phyloP scores from a whole-genome alignment of 2,329 filamentous ascomycete genomes.

The Grosmannia serpens region DNA sequence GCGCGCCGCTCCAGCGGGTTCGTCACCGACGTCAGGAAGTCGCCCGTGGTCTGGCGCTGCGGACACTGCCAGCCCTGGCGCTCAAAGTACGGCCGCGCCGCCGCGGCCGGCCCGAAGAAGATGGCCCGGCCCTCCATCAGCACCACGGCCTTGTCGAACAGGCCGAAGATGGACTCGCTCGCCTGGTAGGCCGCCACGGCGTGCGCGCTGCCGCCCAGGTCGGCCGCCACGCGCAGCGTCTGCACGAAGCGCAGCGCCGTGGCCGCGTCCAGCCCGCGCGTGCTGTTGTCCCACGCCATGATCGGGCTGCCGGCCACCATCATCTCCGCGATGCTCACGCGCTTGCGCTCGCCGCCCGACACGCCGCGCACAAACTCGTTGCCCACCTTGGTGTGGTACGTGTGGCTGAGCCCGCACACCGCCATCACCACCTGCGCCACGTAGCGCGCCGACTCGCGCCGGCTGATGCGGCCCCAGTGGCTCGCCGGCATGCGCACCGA shows the following conservation, averaged over 20 bases:
- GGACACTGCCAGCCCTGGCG: constrained; percentile 56
- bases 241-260: constrained; percentile 66
- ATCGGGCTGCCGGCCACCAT: constrained; percentile 44
- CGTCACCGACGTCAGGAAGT: constrained; percentile 63
- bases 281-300: constrained; percentile 60
- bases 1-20: constrained; percentile 43
- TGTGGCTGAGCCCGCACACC: constrained; percentile 63
- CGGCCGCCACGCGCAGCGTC: constrained; percentile 53
- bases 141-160: constrained; percentile 46
- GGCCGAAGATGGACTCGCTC: constrained; percentile 49
- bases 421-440: constrained; percentile 64
- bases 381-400: constrained; percentile 59
- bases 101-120: constrained; percentile 47
- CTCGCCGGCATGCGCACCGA: constrained; percentile 27
- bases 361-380: constrained; percentile 67
- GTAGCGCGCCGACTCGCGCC: constrained; percentile 33
- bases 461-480: constrained; percentile 44
- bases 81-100: constrained; percentile 53
- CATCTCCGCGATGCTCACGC: constrained; percentile 52
- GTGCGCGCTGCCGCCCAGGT: constrained; percentile 52
- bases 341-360: constrained; percentile 60
- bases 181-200: constrained; percentile 65
- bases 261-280: constrained; percentile 60
- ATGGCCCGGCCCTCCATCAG: constrained; percentile 49
- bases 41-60: constrained; percentile 53